Conservation (phyloP, 2,329 filamentous ascomycete genomes). For the Chrysoporthe puriensis region DNA sequence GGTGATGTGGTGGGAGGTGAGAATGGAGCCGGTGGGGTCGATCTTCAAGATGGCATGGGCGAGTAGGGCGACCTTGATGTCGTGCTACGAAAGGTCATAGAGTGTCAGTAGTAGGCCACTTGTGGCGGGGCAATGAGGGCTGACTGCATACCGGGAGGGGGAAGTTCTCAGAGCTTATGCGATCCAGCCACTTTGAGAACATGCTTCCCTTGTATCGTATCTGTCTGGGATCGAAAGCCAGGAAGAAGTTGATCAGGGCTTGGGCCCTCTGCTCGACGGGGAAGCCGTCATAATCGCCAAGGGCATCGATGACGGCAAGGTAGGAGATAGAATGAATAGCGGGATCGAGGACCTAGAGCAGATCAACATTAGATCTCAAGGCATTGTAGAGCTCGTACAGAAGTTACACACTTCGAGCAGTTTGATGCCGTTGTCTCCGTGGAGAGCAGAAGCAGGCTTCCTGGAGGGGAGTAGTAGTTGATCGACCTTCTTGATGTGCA, state of each 20-base stretch:
- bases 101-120: background rate
- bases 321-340: constrained; percentile 55
- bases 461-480: constrained; percentile 41
- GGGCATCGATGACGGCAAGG: constrained; percentile 50
- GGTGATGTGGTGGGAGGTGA: constrained; percentile 65
- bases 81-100: constrained; percentile 42
- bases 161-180: constrained; percentile 43
- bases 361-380: background rate
- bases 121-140: background rate
- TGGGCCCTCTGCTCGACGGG: constrained; percentile 17
- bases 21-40: constrained; percentile 67
- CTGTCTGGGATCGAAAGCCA: constrained; percentile 54
- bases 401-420: constrained; percentile 47
- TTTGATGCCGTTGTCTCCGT: constrained; percentile 41
- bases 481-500: constrained; percentile 44
- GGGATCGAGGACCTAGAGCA: constrained; percentile 49
- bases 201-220: constrained; percentile 53
- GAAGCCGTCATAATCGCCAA: constrained; percentile 40
- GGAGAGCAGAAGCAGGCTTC: constrained; percentile 34
- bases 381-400: background rate
- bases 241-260: constrained; percentile 49
- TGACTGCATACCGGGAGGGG: constrained; percentile 43
- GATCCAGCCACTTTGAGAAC: constrained; percentile 50
- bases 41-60: constrained; percentile 63
- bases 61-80: constrained; percentile 50